Base-by-base conservation (phyloP, 129 eudicot genomes). In the Ambrosia artemisiifolia region DNA sequence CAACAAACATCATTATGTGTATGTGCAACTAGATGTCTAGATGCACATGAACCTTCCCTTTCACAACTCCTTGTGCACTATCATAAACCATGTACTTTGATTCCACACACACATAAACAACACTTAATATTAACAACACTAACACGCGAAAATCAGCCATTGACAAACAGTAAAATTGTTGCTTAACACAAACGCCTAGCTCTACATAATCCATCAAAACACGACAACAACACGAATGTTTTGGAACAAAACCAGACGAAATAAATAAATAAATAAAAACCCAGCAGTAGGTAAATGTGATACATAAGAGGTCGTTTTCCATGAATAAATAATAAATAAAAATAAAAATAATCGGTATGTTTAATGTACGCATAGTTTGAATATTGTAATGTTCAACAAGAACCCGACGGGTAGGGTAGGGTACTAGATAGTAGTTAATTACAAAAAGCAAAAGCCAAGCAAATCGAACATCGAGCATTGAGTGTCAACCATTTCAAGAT, bases 1-100 rank as follows among this genome's bases (percentile, higher is more conserved):
- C 97, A 91, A 11, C 97, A 96, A 53, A 89, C 97, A 77, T 91
- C 97, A 55, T 91, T 93, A 65, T 91, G 97, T 6, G 96, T 86
- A 55, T 91, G 96, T 62, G 96, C 75, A 0, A 91, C 97, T 77
- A 91, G 53, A 77, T 91, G 97, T 69, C 97, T 77, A 91, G 53
- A 77, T 91, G 97, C 72, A 91, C 97, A 71, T 91, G 86, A 24
- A 91, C 80, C 73, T 91, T 91, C 49, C 81, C 93, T 11, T 85
- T 81, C 49, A 84, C 93, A 54, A 84, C 80, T 2, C 86, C 82
- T 48, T 70, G 80, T 32, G 87, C 75, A 42, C 96, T 91, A 69
- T 91, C 84, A 78, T 91, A 91, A 43, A 84, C 84, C 85, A 88
- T 86, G 72, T 84, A 91, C 82, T 83, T 91, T 38, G 93, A 80